Base-by-base conservation (phyloP, 2,329 filamentous ascomycete genomes). In the Coniochaeta sp. region DNA sequence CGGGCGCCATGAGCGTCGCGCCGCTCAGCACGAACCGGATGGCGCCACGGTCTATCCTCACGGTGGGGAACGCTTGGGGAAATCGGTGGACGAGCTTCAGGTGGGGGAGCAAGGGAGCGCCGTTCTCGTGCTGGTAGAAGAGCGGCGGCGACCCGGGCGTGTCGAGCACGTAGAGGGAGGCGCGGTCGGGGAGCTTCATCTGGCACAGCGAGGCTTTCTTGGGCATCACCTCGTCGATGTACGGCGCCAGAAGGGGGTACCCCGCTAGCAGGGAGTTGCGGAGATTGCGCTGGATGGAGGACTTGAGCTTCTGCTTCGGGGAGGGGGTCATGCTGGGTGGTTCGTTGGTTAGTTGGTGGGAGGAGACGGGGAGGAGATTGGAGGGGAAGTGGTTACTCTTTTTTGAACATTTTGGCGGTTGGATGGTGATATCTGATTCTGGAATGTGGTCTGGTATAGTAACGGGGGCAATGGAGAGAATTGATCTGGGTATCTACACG, bases 221-320 rank as follows among this genome's bases (percentile, higher is more conserved):
- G 57, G 95, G 95, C 66, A 99, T 82, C 68, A 98, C 87, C 73
- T 96, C 91, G 74, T 99, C 95, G 75, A 97, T 96, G 77, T 91
- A 85, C 0, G 91, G 90, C 66, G 87, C 86, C 58, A 98, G 88
- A 58, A 90, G 84, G 2, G 95, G 95, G 77, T 96, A 97, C 58
- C 89, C 89, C 61, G 91, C 82, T 65, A 95, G 80, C 66, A 98
- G 84, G 70, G 90, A 90, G 69, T 88, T 82, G 67, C 95, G 90
- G 68, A 99, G 88, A 65, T 81, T 85, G 70, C 95, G 90, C 79
- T 97, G 93, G 60, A 91, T 91, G 26, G 92, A 96, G 65, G 93
- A 97, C 79, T 98, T 99, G 76, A 98, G 91, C 81, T 98, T 98
- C 68, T 92, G 91, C 79, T 95, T 96, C 60, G 90, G 88, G 66